Base-by-base conservation (phyloP, 2,329 filamentous ascomycete genomes). In the Chalaropsis thielavioides region DNA sequence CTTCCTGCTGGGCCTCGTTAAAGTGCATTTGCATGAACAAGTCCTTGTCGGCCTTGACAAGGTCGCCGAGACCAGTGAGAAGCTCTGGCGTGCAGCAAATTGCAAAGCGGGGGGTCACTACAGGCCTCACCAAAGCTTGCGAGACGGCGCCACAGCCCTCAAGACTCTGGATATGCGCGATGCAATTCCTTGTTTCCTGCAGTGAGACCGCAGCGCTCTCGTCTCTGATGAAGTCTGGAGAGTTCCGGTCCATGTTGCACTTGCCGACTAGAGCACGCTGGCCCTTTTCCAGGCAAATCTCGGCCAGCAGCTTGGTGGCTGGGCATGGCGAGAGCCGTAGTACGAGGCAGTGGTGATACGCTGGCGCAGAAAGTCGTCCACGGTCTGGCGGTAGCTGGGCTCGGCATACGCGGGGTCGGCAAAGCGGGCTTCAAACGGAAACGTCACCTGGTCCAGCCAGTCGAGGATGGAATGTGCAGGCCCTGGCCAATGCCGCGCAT, bases 11-110 rank as follows among this genome's bases (percentile, higher is more conserved):
- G 0, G 84, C 83, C 70, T 87, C 84, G 71, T 85, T 83, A 74
- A 87, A 86, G 71, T 87, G 85, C 2, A 84, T 87, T 72, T 88
- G 84, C 40, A 88, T 80, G 0, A 81, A 76, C 22, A 87, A 70
- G 0, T 76, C 71, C 0, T 75, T 74, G 65, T 86, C 76, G 10
- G 75, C 68, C 2, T 69, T 68, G 0, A 80, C 80, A 27, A 87
- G 77, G 1, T 73, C 70, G 0, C 85, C 85, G 0, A 88, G 74
- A 0, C 82, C 82, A 0, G 69, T 65, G 1, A 88, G 76, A 0
- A 87, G 74, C 2, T 78, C 75, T 0, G 77, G 72, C 0, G 79
- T 79, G 70, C 85, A 87, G 6, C 80, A 81, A 61, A 86, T 83
- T 44, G 84, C 82, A 68, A 86, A 85, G 1, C 84, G 76, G 15